A percentile compares a stretch with the other conserved stretches of the same genome.
Conservation (phyloP, 805 yeast genomes). For the Yamadazyma laniorum region DNA sequence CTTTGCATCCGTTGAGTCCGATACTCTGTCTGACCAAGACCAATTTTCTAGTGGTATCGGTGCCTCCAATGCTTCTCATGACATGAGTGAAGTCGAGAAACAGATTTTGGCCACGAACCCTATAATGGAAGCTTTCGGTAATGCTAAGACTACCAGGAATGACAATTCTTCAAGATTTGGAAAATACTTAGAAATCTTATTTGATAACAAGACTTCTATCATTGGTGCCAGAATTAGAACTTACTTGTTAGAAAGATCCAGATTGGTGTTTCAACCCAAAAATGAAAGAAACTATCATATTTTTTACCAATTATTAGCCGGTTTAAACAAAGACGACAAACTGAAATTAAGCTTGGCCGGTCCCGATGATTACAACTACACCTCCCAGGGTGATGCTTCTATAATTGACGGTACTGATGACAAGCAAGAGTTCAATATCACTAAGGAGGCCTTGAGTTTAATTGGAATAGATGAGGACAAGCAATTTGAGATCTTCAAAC, state of each 20-base stretch:
- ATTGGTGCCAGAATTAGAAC: constrained; percentile 95
- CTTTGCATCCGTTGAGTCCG: constrained; percentile 86
- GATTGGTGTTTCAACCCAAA: constrained; percentile 89
- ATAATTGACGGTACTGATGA: constrained; percentile 79
- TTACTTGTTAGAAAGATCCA: constrained; percentile 86
- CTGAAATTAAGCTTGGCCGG: constrained; percentile 56
- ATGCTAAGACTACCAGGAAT: constrained; percentile 95
- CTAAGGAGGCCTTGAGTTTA: constrained; percentile 71
- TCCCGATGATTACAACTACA: constrained; percentile 71
- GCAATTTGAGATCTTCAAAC: constrained; percentile 68
- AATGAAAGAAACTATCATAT: constrained; percentile 94
- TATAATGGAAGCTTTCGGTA: constrained; percentile 97
- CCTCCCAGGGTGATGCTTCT: constrained; percentile 85
- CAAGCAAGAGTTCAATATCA: constrained; percentile 68
- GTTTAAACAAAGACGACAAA: constrained; percentile 58
- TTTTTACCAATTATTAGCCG: constrained; percentile 84
- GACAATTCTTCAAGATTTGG: constrained; percentile 98
- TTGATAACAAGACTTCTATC: constrained; percentile 70
- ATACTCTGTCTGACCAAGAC: constrained; percentile 24
- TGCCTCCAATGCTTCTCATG: constrained; percentile 40
- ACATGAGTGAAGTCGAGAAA: constrained; percentile 88
- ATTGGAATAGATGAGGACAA: constrained; percentile 66
- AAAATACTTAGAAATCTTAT: constrained; percentile 87
- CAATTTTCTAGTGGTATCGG: constrained; percentile 18
- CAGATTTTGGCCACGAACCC: constrained; percentile 97